Evolutionary conservation across 768 basidiomycete species (phyloP).

Genomic region (Mycena haematopus): DNA sequence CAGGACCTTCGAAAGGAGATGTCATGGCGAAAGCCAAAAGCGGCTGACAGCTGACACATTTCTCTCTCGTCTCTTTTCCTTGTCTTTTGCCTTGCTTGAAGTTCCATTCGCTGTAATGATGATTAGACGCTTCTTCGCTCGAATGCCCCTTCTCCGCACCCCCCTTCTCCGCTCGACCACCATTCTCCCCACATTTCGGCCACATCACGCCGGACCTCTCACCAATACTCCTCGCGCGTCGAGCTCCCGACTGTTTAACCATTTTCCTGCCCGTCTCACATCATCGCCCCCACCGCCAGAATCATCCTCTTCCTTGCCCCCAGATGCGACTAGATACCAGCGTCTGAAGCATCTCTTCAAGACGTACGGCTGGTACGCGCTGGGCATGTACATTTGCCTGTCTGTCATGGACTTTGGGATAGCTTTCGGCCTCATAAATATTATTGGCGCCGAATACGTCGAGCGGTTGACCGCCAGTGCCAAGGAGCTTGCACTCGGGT

Average conservation of each 20-base stretch:
- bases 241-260: slow-evolving; percentile 54
- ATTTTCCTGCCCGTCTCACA: slow-evolving; percentile 55
- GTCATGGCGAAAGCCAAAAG: slow-evolving; percentile 30
- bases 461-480: slow-evolving; percentile 65
- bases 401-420: slow-evolving; percentile 82
- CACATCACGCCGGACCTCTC: slow-evolving; percentile 27
- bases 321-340: slow-evolving; percentile 66
- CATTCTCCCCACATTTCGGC: slow-evolving; percentile 34
- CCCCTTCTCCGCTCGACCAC: slow-evolving; percentile 42
- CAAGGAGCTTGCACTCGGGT: slow-evolving; percentile 51
- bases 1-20: slow-evolving; percentile 88
- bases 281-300: slow-evolving; percentile 40
- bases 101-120: slow-evolving; percentile 35
- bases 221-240: slow-evolving; percentile 38
- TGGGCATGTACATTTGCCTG: slow-evolving; percentile 85
- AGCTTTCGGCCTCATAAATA: slow-evolving; percentile 82
- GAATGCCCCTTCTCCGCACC: slow-evolving; percentile 43
- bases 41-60: slow-evolving; percentile 37
- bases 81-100: too few species aligned
- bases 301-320: slow-evolving; percentile 43
- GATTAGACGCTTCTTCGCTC: slow-evolving; percentile 23
- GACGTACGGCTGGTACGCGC: slow-evolving; percentile 94
- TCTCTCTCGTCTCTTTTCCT: slow-evolving; percentile 35
- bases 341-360: slow-evolving; percentile 84
- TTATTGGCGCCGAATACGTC: slow-evolving; percentile 92